These are phyloP conservation scores for Nelumbo lutea DNA, from an alignment of 164 flowering plant genomes.

Conservation along the genomic window DNA sequence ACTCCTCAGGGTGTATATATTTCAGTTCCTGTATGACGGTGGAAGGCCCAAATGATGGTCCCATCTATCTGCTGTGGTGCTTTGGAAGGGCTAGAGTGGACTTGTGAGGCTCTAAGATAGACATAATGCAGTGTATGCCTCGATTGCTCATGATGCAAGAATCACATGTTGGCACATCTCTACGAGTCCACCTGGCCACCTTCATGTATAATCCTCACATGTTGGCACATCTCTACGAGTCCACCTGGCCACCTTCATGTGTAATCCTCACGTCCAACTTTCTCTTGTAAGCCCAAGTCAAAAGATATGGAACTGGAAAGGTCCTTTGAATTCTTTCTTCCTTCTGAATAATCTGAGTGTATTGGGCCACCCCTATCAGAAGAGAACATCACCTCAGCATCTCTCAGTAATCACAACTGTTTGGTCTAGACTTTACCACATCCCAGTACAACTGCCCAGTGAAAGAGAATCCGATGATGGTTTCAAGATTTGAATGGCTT, in stretches of 20 bases:
- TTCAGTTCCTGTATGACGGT: conserved; percentile 45
- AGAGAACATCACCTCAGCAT: conserved; percentile 28
- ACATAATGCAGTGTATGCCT: conserved; percentile 48
- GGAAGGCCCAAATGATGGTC: conserved; percentile 41
- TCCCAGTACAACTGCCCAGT: neutral
- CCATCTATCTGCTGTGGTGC: conserved; percentile 53
- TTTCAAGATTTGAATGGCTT: neutral
- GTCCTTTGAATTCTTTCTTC: conserved; percentile 12
- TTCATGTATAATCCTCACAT: too few species aligned
- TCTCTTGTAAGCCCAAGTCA: conserved; percentile 18
- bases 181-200: conserved; percentile 37
- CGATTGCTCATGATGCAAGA: conserved; percentile 37
- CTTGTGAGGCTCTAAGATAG: conserved; percentile 48
- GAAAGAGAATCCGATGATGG: neutral
- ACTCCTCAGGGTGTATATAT: conserved; percentile 21
- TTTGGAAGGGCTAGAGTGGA: conserved; percentile 24
- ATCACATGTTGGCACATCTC: conserved; percentile 38
- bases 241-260: conserved; percentile 43
- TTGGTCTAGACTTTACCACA: neutral
- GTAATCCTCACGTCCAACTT: conserved; percentile 35
- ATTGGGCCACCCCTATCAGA: conserved; percentile 5
- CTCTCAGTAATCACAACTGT: conserved; percentile 10
- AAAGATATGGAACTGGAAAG: conserved; percentile 10
- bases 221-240: conserved; percentile 34
- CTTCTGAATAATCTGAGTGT: conserved; percentile 7